Evolutionary conservation across 345 rosid genomes (phyloP), one percentile per base, ranked within the genome.

Genomic region (Eucalyptus pauciflora): DNA sequence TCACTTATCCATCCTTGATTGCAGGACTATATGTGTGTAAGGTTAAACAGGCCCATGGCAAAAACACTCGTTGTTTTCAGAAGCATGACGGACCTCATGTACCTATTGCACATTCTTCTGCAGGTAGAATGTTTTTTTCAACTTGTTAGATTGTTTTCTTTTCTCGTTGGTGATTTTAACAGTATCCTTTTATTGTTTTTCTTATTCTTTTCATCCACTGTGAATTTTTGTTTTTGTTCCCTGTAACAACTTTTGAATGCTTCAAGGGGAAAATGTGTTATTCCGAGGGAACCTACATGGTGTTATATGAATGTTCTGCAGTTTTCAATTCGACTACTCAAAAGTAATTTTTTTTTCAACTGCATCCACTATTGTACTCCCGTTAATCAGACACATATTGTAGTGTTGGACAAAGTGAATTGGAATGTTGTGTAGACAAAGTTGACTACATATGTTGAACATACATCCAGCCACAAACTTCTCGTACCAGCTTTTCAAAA

Each of bases 61-160:
- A 92, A 64, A 48, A 22, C 90, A 46, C 85, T 96, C 83, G 95
- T 95, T 88, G 87, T 86, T 88, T 88, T 95, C 22, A 93, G 98
- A 90, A 95, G 93, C 91, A 1, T 94, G 86, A 95, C 95, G 10
- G 99, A 97, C 93, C 67, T 94, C 89, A 89, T 96, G 22, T 96
- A 93, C 95, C 86, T 94, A 22, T 86, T 95, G 50, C 92, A 96
- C 94, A 95, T 97, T 80, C 92, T 96, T 90, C 97, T 97, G 92
- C 98, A 96, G 99, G 99, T 97, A 89, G 48, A 60, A 76, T 50
- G 76, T 48, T 79, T 85, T 46, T 46, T 41, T 37, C 86, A 83
- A 67, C 76, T 50, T 29, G 48, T 18, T 80, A n/a, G 7, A 6
- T 58, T 45, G 18, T 85, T 85, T 76, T 31, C 50, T 58, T 60